Evolutionary conservation across 257 asterid species (phyloP).

Genomic region (Pogostemon cablin): DNA sequence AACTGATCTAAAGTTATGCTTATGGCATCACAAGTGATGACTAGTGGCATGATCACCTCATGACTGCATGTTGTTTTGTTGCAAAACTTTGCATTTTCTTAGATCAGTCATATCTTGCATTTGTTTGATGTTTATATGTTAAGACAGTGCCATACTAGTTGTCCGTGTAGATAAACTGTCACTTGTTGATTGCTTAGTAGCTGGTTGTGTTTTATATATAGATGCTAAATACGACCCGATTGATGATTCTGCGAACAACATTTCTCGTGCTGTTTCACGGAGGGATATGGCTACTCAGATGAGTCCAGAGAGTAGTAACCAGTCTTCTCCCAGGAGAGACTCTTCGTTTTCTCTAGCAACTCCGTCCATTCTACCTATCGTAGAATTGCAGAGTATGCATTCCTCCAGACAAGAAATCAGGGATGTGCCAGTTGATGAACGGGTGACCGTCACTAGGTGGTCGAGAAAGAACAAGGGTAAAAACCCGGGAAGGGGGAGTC

Average conservation of each 20-base stretch:
- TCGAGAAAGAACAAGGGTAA: slow-evolving; percentile 65
- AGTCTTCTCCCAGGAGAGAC: slow-evolving; percentile 52
- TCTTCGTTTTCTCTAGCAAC: slow-evolving; percentile 63
- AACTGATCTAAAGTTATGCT: too few species aligned
- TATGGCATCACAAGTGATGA: not conserved
- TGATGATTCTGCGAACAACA: slow-evolving; percentile 46
- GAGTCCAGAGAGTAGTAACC: slow-evolving; percentile 82
- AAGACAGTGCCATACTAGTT: not conserved
- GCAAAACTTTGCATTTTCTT: not conserved
- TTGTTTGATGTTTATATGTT: not conserved
- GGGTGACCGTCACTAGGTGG: slow-evolving; percentile 86
- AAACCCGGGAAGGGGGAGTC: slow-evolving; percentile 48
- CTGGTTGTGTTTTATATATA: slow-evolving; percentile 11
- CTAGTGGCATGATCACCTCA: not conserved
- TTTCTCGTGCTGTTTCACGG: slow-evolving; percentile 64
- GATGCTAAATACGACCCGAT: slow-evolving; percentile 50
- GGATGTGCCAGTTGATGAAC: slow-evolving; percentile 86
- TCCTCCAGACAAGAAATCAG: slow-evolving; percentile 63
- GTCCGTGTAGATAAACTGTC: not conserved
- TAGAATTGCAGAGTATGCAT: slow-evolving; percentile 47
- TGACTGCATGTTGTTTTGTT: not conserved
- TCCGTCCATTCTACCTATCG: slow-evolving; percentile 59
- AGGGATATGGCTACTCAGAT: slow-evolving; percentile 98
- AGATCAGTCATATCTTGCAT: not conserved
- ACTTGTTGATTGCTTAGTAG: slow-evolving; percentile 16